Evolutionary conservation across 805 yeast genomes (phyloP).

Genomic region (Candida easanensis): DNA sequence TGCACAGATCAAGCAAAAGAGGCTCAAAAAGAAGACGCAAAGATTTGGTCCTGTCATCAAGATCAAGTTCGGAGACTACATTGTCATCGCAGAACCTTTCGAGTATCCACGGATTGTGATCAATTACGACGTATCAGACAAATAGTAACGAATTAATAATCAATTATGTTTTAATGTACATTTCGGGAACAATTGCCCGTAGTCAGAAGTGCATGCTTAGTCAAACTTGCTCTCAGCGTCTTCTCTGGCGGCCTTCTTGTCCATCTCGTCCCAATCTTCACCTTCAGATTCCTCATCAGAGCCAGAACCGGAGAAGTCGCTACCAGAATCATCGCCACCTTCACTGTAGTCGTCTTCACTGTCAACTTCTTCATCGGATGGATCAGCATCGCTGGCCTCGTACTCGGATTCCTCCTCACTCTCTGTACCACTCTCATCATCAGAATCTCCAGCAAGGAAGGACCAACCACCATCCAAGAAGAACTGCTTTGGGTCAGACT

Average conservation of each 20-base stretch:
- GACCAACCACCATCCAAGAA: constrained; percentile 96
- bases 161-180: not conserved
- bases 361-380: constrained; percentile 40
- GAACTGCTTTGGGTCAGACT: constrained; percentile 90
- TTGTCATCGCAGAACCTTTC: constrained; percentile 28
- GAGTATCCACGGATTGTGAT: constrained; percentile 22
- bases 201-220: constrained; percentile 31
- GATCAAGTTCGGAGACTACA: constrained; percentile 21
- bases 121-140: not conserved
- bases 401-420: constrained; percentile 70
- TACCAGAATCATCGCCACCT: constrained; percentile 30
- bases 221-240: constrained; percentile 42
- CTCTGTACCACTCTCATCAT: constrained; percentile 56
- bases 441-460: constrained; percentile 86
- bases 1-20: constrained; percentile 17
- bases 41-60: constrained; percentile 26
- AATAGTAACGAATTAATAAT: constrained; percentile 2
- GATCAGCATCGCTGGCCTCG: constrained; percentile 43
- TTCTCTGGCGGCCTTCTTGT: constrained; percentile 26
- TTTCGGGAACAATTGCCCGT: too few species aligned
- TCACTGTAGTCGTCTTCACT: constrained; percentile 36
- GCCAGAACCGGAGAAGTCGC: constrained; percentile 35
- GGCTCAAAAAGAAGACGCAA: constrained; percentile 10
- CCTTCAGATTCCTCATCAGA: constrained; percentile 39
- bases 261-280: constrained; percentile 34